phyloP scores from a whole-genome alignment of 2,329 filamentous ascomycete genomes.

The Didymella lethalis region DNA sequence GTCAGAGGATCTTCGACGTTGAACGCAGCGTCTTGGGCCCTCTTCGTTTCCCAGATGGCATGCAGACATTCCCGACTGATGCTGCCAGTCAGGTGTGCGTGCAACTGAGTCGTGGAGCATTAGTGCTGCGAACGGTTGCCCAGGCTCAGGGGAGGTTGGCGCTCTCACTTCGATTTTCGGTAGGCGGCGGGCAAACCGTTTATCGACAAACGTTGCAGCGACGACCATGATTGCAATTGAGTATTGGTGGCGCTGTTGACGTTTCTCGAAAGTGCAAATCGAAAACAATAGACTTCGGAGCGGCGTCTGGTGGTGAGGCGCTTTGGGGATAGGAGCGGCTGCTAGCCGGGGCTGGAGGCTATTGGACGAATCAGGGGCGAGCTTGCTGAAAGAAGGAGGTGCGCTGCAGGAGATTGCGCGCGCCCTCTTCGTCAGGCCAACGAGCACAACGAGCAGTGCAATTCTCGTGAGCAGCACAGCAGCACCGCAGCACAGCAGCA shows the following conservation, averaged over 20 bases:
- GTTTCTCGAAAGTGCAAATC: constrained; percentile 30
- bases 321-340: constrained; percentile 27
- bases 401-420: constrained; percentile 41
- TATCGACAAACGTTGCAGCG: constrained; percentile 27
- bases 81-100: constrained; percentile 81
- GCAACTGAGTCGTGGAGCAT: constrained; percentile 63
- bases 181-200: constrained; percentile 45
- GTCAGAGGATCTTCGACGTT: constrained; percentile 71
- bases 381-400: constrained; percentile 30
- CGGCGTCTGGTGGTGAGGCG: constrained; percentile 26
- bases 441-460: constrained; percentile 9
- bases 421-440: constrained; percentile 38
- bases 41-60: constrained; percentile 73
- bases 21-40: constrained; percentile 58
- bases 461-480: constrained; percentile 8
- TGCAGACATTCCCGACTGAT: constrained; percentile 77
- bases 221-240: constrained; percentile 24
- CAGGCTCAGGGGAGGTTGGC: constrained; percentile 30
- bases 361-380: constrained; percentile 26
- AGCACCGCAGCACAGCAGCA: neutral
- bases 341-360: constrained; percentile 17
- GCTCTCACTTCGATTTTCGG: constrained; percentile 56
- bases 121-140: constrained; percentile 39
- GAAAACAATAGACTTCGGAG: constrained; percentile 27
- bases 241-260: constrained; percentile 34